phyloP scores from a whole-genome alignment of 306 rosid species.

The Fragaria vesca region DNA sequence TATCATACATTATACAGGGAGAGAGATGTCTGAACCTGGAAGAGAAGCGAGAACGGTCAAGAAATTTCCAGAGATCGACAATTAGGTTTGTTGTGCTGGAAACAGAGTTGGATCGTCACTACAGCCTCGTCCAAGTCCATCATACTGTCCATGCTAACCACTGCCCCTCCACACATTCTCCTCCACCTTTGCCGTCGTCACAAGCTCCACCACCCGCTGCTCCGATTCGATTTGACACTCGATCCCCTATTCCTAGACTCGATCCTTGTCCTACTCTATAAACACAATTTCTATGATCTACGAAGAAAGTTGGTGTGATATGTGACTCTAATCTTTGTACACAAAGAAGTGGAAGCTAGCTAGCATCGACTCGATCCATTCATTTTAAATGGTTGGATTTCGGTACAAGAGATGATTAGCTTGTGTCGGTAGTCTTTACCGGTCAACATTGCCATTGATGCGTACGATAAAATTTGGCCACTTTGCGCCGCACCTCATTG shows the following conservation, averaged over 20 bases:
- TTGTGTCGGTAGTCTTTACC: background rate
- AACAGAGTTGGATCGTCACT: too few species aligned
- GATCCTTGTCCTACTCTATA: background rate
- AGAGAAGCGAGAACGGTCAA: too few species aligned
- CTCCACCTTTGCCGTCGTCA: background rate
- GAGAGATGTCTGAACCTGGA: too few species aligned
- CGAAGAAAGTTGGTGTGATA: background rate
- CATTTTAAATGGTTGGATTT: background rate
- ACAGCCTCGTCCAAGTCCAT: too few species aligned
- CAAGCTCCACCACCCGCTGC: conserved; percentile 32
- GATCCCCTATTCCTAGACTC: background rate
- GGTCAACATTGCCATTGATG: background rate
- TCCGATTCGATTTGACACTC: conserved; percentile 21
- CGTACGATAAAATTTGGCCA: background rate
- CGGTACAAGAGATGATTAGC: background rate
- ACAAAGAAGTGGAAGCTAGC: background rate
- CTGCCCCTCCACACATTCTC: too few species aligned
- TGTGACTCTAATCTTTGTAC: background rate
- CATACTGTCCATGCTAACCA: too few species aligned
- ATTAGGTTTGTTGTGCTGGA: too few species aligned
- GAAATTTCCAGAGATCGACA: too few species aligned
- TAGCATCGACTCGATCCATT: background rate
- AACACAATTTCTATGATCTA: background rate
- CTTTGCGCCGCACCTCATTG: background rate
- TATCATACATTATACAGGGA: too few species aligned